Evolutionary conservation across 1,139 yeast species (phyloP).

Genomic region (Casaregolazyma suthepensis): DNA sequence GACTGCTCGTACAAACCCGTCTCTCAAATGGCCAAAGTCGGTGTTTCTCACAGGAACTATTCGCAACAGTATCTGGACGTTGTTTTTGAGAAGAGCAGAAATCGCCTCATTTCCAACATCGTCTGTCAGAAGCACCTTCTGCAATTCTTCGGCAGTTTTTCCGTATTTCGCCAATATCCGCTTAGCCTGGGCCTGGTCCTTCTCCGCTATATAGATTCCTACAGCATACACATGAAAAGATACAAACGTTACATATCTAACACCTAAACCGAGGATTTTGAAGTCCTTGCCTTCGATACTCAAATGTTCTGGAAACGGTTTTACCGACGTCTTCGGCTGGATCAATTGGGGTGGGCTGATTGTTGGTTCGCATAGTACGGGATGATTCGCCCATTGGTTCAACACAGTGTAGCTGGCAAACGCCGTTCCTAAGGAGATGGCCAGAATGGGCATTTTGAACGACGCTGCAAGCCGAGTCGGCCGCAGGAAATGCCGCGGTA

Average conservation of each 20-base stretch:
- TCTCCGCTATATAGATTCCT: conserved; percentile 66
- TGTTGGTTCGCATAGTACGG: neutral
- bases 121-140: conserved; percentile 50
- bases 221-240: conserved; percentile 82
- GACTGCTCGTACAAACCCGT: conserved; percentile 78
- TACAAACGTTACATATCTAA: conserved; percentile 74
- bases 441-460: neutral
- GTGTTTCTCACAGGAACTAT: conserved; percentile 85
- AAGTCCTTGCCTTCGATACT: conserved; percentile 31
- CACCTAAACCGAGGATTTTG: conserved; percentile 68
- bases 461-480: neutral
- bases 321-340: conserved; percentile 32
- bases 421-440: neutral
- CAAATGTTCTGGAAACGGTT: conserved; percentile 29
- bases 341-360: conserved; percentile 9
- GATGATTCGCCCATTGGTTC: neutral
- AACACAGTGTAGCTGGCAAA: neutral
- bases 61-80: conserved; percentile 60
- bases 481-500: neutral
- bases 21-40: conserved; percentile 81
- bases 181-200: conserved; percentile 46
- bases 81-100: conserved; percentile 50
- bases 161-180: conserved; percentile 38
- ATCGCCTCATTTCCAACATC: conserved; percentile 50
- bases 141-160: conserved; percentile 20